These are phyloP conservation scores for Diaporthe destruens DNA, from an alignment of 2,329 filamentous ascomycete species.

Conservation along the genomic window DNA sequence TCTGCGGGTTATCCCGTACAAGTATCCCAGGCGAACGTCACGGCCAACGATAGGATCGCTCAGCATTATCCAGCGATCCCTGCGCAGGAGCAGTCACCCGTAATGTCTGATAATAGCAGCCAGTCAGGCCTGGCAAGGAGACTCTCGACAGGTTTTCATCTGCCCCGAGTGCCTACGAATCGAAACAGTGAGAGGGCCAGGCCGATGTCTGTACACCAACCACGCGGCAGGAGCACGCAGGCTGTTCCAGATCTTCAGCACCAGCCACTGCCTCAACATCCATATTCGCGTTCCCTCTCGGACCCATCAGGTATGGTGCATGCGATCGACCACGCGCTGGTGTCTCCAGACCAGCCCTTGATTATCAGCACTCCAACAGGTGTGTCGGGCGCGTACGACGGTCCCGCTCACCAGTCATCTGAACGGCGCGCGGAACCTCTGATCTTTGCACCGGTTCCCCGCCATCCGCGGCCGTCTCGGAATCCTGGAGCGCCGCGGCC, in stretches of 20 bases:
- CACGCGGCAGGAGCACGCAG: conserved; percentile 19
- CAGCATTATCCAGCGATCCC: conserved; percentile 55
- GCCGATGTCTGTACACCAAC: conserved; percentile 36
- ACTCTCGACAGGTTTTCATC: conserved; percentile 58
- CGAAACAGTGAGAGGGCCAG: conserved; percentile 42
- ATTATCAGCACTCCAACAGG: conserved; percentile 73
- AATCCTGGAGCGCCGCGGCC: conserved; percentile 55
- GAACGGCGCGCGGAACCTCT: conserved; percentile 55
- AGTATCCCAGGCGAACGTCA: conserved; percentile 52
- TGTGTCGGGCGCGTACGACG: conserved; percentile 66
- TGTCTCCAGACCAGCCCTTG: conserved; percentile 63
- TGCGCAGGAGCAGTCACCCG: conserved; percentile 55
- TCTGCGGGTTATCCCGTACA: conserved; percentile 56
- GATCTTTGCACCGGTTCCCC: conserved; percentile 66
- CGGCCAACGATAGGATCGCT: conserved; percentile 51
- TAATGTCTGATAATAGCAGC: conserved; percentile 54
- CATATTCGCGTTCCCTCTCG: conserved; percentile 31
- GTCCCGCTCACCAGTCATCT: conserved; percentile 53
- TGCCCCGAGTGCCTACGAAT: conserved; percentile 56
- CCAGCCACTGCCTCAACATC: conserved; percentile 30
- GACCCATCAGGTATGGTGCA: conserved; percentile 42
- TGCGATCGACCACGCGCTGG: conserved; percentile 43
- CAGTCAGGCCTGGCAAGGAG: conserved; percentile 54
- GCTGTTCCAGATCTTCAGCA: conserved; percentile 32
- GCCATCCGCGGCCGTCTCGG: conserved; percentile 59